phyloP scores from a whole-genome alignment of 495 filamentous ascomycete species.

The Talaromyces borbonicus region DNA sequence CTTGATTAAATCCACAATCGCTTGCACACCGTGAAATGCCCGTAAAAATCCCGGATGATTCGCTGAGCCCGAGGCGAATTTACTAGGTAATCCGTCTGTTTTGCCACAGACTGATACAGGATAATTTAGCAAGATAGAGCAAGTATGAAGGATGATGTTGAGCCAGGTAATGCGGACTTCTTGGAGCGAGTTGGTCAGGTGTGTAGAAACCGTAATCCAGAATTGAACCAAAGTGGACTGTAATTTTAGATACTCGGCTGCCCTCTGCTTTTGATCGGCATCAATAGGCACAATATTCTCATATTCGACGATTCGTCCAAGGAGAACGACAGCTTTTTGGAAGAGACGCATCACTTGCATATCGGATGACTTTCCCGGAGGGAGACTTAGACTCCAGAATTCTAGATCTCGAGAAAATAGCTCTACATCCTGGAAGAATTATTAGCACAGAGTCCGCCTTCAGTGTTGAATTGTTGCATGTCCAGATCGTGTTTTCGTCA shows the following conservation, averaged over 20 bases:
- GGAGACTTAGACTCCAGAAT: background rate
- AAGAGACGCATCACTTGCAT: background rate
- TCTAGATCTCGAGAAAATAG: background rate
- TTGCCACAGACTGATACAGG: slow-evolving; percentile 1
- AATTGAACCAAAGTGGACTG: background rate
- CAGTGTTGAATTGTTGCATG: background rate
- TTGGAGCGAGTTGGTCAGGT: background rate
- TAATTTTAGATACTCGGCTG: background rate
- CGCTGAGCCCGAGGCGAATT: background rate
- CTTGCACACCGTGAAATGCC: background rate
- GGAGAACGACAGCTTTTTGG: slow-evolving; percentile 1
- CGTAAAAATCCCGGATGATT: background rate
- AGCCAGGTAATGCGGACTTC: background rate
- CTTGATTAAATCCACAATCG: background rate
- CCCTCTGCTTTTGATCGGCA: slow-evolving; percentile 1
- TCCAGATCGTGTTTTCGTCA: background rate
- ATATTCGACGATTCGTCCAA: slow-evolving; percentile 2
- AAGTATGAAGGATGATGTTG: slow-evolving; percentile 1
- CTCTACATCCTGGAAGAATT: background rate
- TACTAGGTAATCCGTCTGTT: background rate
- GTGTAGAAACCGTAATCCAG: background rate
- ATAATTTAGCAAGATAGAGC: slow-evolving; percentile 3
- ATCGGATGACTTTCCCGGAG: background rate
- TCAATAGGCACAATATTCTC: background rate
- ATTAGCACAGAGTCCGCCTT: background rate